phyloP scores from a whole-genome alignment of 495 filamentous ascomycete genomes.

The Penicillium atrosanguineum region DNA sequence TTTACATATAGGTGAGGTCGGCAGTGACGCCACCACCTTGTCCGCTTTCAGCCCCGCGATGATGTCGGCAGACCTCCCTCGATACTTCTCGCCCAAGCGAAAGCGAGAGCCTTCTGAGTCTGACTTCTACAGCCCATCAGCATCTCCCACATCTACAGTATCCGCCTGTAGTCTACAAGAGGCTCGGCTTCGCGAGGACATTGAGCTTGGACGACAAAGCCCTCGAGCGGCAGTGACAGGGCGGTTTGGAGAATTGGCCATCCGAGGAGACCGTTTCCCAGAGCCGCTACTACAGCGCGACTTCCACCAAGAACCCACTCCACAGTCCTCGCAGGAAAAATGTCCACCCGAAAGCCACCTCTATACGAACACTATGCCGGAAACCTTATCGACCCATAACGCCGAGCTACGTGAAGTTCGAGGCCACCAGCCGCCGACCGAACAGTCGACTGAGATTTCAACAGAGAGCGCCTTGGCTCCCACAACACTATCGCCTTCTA shows the following conservation, averaged over 20 bases:
- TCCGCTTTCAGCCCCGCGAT: slow-evolving; percentile 29
- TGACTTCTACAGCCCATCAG: slow-evolving; percentile 32
- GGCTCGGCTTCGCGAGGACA: slow-evolving; percentile 30
- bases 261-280: slow-evolving; percentile 45
- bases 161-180: slow-evolving; percentile 38
- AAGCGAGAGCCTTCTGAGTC: slow-evolving; percentile 41
- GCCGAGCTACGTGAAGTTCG: slow-evolving; percentile 4
- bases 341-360: slow-evolving; percentile 4
- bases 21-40: slow-evolving; percentile 22
- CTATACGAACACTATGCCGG: slow-evolving; percentile 19
- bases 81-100: slow-evolving; percentile 40
- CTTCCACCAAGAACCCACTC: slow-evolving; percentile 6
- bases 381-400: slow-evolving; percentile 10
- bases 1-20: slow-evolving; percentile 11
- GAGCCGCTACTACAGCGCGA: slow-evolving; percentile 22
- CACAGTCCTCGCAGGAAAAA: slow-evolving; percentile 14
- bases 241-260: slow-evolving; percentile 59
- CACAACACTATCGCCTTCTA: slow-evolving; percentile 17
- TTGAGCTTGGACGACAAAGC: slow-evolving; percentile 46
- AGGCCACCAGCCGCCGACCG: slow-evolving; percentile 3
- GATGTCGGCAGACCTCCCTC: slow-evolving; percentile 28
- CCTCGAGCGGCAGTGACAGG: slow-evolving; percentile 63
- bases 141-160: slow-evolving; percentile 36
- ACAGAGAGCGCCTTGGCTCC: slow-evolving; percentile 1
- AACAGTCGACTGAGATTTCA: not conserved